phyloP scores from a whole-genome alignment of 768 basidiomycete species.

The Xerocomellus amylosporus region DNA sequence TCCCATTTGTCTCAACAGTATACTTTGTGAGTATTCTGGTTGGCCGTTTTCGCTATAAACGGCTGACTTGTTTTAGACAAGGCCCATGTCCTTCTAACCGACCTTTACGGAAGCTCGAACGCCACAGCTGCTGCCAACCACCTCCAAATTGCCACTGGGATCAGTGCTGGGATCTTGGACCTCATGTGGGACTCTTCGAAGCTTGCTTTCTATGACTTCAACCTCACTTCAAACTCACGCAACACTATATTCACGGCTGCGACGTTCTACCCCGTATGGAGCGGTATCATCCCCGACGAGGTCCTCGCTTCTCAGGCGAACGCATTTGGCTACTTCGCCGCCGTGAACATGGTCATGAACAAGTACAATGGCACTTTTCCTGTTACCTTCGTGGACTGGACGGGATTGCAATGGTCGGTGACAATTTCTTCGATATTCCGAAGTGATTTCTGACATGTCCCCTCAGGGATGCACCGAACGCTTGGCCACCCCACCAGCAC shows the following conservation, averaged over 20 bases:
- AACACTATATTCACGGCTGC: constrained; percentile 69
- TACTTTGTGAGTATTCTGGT: constrained; percentile 59
- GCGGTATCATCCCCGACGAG: constrained; percentile 75
- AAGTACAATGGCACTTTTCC: constrained; percentile 89
- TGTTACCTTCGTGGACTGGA: constrained; percentile 64
- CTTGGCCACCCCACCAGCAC: constrained; percentile 87
- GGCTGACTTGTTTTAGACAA: constrained; percentile 46
- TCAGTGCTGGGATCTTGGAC: constrained; percentile 76
- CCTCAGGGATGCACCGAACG: constrained; percentile 77
- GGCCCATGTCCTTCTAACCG: constrained; percentile 57
- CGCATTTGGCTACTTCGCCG: constrained; percentile 70
- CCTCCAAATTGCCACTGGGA: constrained; percentile 48
- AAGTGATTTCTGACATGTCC: background rate
- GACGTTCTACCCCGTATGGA: constrained; percentile 85
- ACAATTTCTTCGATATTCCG: background rate
- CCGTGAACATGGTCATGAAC: constrained; percentile 74
- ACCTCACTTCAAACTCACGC: constrained; percentile 63
- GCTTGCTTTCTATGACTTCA: constrained; percentile 92
- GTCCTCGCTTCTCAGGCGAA: constrained; percentile 53
- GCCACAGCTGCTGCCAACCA: constrained; percentile 47
- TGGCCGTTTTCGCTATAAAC: background rate
- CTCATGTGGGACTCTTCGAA: constrained; percentile 80
- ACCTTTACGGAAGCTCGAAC: constrained; percentile 55
- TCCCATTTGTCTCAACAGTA: constrained; percentile 79
- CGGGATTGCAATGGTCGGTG: constrained; percentile 75